Percentiles rank a stretch among this genome's conserved stretches.
These are phyloP conservation scores for Toxoplasma gondii DNA, from an alignment of 169 alveolate genomes.

Conservation along the genomic window DNA sequence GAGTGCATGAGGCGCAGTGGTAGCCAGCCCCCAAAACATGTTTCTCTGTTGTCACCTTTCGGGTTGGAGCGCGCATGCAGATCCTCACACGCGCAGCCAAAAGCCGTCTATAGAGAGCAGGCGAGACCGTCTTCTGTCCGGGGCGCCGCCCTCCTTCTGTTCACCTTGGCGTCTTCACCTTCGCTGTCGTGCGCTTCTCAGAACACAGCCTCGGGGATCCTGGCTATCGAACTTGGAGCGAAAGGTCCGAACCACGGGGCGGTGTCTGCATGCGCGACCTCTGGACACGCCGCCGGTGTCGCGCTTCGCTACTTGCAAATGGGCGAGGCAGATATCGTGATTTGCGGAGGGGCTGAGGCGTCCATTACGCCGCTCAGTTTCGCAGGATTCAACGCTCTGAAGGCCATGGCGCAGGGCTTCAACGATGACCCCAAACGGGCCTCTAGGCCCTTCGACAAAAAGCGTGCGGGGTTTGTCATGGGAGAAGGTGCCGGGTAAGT, in stretches of 20 bases:
- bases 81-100: too few species aligned
- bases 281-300: constrained; percentile 84
- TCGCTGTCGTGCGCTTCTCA: neutral
- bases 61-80: too few species aligned
- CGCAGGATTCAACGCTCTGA: constrained; percentile 80
- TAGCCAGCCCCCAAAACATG: too few species aligned
- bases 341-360: constrained; percentile 88
- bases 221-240: constrained; percentile 76
- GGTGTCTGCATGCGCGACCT: constrained; percentile 86
- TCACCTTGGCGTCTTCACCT: neutral
- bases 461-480: constrained; percentile 89
- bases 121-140: neutral
- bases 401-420: constrained; percentile 81
- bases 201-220: constrained; percentile 78
- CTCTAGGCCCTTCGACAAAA: constrained; percentile 87
- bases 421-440: constrained; percentile 84
- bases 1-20: too few species aligned
- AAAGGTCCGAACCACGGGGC: constrained; percentile 78
- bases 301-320: constrained; percentile 76
- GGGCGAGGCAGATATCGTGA: constrained; percentile 83
- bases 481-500: constrained; percentile 89
- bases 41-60: too few species aligned
- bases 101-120: neutral
- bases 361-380: constrained; percentile 81
- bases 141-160: too few species aligned